Conservation (phyloP, 441 rosid genomes). For the Erodium chrysanthum region DNA sequence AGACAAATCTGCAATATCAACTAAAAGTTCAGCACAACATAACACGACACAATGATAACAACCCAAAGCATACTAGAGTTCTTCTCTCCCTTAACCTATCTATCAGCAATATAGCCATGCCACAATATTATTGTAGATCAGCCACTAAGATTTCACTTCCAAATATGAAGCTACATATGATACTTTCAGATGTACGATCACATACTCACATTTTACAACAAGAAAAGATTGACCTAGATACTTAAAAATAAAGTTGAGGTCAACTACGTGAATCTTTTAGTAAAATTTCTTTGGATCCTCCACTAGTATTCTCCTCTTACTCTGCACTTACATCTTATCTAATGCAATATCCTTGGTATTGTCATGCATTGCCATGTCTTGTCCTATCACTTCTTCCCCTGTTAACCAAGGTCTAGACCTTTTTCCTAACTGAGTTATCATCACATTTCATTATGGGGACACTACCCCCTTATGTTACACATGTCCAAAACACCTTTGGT, state of each 20-base stretch:
- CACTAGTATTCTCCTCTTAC: not conserved
- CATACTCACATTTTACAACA: not conserved
- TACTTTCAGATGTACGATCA: not conserved
- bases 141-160: not conserved
- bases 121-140: slow-evolving; percentile 3
- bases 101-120: not conserved
- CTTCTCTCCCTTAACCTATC: slow-evolving; percentile 15
- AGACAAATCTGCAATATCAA: slow-evolving; percentile 45
- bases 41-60: not conserved
- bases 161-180: not conserved
- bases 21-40: not conserved
- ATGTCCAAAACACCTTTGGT: not conserved
- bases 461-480: not conserved
- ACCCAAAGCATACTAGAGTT: slow-evolving; percentile 5
- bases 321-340: not conserved
- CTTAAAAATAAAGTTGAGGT: not conserved
- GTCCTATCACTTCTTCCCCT: not conserved
- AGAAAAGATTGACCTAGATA: not conserved
- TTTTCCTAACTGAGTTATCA: too few species aligned
- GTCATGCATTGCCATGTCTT: not conserved
- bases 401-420: not conserved
- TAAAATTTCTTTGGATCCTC: not conserved
- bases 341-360: not conserved
- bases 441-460: too few species aligned
- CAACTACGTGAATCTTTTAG: not conserved